A percentile compares a stretch with the other conserved stretches of the same genome.
Conservation (phyloP, 306 rosid genomes). For the Aeschynomene evenia region DNA sequence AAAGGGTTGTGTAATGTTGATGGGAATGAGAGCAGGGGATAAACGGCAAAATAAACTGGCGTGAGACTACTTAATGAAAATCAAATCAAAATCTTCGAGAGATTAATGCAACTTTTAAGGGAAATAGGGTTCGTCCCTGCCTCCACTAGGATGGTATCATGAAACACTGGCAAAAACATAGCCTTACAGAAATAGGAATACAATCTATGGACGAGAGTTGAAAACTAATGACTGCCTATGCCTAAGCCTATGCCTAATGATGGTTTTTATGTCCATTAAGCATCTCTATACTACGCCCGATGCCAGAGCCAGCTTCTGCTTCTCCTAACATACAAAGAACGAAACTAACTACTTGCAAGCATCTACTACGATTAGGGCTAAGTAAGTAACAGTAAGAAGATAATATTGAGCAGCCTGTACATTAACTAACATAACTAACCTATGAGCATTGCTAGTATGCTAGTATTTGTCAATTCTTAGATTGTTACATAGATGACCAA, state of each 20-base stretch:
- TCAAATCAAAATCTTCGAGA: too few relatives aligned
- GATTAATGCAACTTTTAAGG: background rate
- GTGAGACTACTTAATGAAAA: background rate
- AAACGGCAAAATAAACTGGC: background rate
- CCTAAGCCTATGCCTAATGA: background rate
- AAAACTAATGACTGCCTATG: background rate
- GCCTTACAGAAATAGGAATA: constrained; percentile 22
- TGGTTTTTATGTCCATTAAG: constrained; percentile 10
- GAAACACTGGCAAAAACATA: background rate
- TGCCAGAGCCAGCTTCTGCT: constrained; percentile 24
- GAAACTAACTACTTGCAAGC: background rate
- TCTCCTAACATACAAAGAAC: constrained; percentile 9
- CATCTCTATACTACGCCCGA: background rate
- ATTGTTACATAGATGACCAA: constrained; percentile 82
- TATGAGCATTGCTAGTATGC: constrained; percentile 22
- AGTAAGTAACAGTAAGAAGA: background rate
- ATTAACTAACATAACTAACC: constrained; percentile 20
- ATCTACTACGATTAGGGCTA: constrained; percentile 3
- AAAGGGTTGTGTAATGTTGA: background rate
- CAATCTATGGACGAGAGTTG: constrained; percentile 22
- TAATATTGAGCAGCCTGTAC: constrained; percentile 35
- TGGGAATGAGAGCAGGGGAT: background rate
- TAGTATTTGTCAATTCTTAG: constrained; percentile 70
- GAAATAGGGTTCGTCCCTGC: constrained; percentile 13
- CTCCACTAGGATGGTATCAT: background rate